These are phyloP conservation scores for Fusarium papillatum DNA, from an alignment of 2,329 filamentous ascomycete species.

Conservation along the genomic window DNA sequence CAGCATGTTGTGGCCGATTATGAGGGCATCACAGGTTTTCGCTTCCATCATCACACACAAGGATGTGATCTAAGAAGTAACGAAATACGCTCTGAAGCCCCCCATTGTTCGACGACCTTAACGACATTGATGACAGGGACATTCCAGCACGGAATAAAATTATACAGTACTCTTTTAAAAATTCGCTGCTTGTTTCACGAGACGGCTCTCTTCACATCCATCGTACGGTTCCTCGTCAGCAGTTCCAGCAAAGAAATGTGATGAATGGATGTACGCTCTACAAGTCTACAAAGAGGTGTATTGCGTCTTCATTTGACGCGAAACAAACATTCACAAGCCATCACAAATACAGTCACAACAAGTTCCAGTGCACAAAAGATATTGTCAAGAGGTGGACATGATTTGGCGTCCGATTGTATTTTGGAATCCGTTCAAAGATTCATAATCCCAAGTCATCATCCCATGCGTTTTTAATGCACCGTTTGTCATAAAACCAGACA, in stretches of 20 bases:
- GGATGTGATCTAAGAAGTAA: too few species aligned
- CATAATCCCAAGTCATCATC: constrained; percentile 52
- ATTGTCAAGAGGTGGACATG: constrained; percentile 35
- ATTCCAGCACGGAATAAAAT: accelerated
- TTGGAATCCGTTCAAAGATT: constrained; percentile 45
- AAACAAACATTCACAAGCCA: background rate
- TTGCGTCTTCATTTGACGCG: background rate
- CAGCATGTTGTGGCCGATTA: background rate
- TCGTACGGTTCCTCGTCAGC: background rate
- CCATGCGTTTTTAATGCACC: constrained; percentile 54
- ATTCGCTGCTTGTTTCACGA: background rate
- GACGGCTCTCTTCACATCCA: background rate
- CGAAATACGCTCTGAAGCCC: too few species aligned
- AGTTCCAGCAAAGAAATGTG: too few species aligned
- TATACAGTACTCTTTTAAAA: background rate
- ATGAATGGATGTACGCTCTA: background rate
- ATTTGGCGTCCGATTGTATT: constrained; percentile 46
- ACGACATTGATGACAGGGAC: accelerated
- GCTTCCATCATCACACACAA: background rate
- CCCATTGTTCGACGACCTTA: background rate
- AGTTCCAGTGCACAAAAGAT: background rate
- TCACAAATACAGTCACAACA: background rate
- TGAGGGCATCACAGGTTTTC: background rate
- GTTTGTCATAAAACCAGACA: constrained; percentile 52
- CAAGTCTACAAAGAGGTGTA: background rate